These are phyloP conservation scores for Myxozyma neotropica DNA, from an alignment of 805 yeast genomes.

Conservation along the genomic window DNA sequence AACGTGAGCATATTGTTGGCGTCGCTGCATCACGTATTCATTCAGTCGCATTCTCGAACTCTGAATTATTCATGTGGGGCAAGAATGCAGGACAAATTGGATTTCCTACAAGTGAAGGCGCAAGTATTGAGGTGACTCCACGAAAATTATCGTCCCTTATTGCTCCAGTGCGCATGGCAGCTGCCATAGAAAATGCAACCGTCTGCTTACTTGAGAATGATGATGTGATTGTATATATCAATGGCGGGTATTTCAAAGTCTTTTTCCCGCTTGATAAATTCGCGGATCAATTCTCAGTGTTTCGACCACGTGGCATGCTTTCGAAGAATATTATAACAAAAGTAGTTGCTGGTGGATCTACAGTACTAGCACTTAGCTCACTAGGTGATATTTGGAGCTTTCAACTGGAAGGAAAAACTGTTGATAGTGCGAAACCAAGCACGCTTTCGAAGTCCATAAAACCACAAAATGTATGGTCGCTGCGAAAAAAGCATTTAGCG, in stretches of 20 bases:
- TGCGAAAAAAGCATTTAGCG: conserved; percentile 51
- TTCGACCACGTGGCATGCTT: conserved; percentile 29
- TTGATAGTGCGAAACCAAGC: conserved; percentile 14
- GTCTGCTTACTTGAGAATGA: conserved; percentile 59
- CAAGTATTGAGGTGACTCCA: conserved; percentile 39
- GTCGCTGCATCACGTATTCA: conserved; percentile 69
- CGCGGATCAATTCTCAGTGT: conserved; percentile 39
- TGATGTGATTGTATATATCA: conserved; percentile 64
- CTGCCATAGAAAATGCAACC: conserved; percentile 71
- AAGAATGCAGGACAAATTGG: conserved; percentile 83
- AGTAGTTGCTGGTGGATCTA: conserved; percentile 26
- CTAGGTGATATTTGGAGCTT: conserved; percentile 33
- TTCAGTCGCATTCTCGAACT: conserved; percentile 59
- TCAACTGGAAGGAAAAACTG: conserved; percentile 18
- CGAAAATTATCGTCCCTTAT: conserved; percentile 49
- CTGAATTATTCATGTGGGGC: conserved; percentile 70
- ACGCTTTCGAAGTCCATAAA: conserved; percentile 22
- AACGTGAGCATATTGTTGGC: conserved; percentile 47
- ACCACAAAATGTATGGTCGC: conserved; percentile 38
- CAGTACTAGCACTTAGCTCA: conserved; percentile 37
- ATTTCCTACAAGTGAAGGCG: conserved; percentile 41
- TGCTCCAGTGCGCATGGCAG: conserved; percentile 55
- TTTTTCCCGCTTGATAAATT: conserved; percentile 38
- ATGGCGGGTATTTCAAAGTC: conserved; percentile 59
- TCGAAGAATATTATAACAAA: conserved; percentile 24